A percentile compares a stretch with the other conserved stretches of the same genome.
These are phyloP conservation scores for Psilocybe cyanescens DNA, from an alignment of 768 basidiomycete genomes.

Conservation along the genomic window DNA sequence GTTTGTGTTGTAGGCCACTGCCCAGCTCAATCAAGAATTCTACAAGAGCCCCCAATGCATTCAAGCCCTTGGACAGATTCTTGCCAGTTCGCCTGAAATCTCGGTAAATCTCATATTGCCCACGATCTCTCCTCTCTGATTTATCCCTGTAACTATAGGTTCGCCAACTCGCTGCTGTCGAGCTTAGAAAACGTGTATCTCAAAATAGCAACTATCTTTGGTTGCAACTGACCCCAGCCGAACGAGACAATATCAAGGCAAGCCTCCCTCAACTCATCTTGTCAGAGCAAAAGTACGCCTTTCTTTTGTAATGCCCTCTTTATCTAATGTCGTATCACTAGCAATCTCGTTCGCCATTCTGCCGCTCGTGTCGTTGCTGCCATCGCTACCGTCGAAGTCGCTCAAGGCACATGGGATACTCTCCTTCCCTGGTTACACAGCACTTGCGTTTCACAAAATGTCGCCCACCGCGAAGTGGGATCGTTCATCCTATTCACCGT, in stretches of 20 bases:
- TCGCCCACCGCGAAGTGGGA: slow-evolving; percentile 88
- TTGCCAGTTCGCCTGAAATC: slow-evolving; percentile 82
- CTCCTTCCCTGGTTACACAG: slow-evolving; percentile 88
- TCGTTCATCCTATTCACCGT: slow-evolving; percentile 89
- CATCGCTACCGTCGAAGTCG: slow-evolving; percentile 88
- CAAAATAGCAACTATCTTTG: slow-evolving; percentile 84
- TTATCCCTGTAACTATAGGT: slow-evolving; percentile 55
- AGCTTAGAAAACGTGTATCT: slow-evolving; percentile 90
- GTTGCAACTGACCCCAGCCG: slow-evolving; percentile 66
- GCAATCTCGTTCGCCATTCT: slow-evolving; percentile 90
- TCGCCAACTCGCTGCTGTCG: slow-evolving; percentile 95
- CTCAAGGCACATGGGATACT: slow-evolving; percentile 77
- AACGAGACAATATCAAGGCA: slow-evolving; percentile 84
- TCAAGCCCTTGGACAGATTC: slow-evolving; percentile 85
- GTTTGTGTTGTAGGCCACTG: slow-evolving; percentile 70
- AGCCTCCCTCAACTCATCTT: slow-evolving; percentile 81
- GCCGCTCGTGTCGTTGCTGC: slow-evolving; percentile 92
- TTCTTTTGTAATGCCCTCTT: slow-evolving; percentile 7
- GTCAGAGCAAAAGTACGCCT: slow-evolving; percentile 72
- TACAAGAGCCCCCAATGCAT: slow-evolving; percentile 93
- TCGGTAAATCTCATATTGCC: slow-evolving; percentile 57
- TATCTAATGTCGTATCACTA: slow-evolving; percentile 35
- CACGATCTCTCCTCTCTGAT: slow-evolving; percentile 2
- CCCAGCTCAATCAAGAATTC: slow-evolving; percentile 87
- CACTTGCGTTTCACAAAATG: slow-evolving; percentile 69